Evolutionary conservation across 2,329 filamentous ascomycete genomes (phyloP).

Genomic region (Hymenoscyphus albidus): DNA sequence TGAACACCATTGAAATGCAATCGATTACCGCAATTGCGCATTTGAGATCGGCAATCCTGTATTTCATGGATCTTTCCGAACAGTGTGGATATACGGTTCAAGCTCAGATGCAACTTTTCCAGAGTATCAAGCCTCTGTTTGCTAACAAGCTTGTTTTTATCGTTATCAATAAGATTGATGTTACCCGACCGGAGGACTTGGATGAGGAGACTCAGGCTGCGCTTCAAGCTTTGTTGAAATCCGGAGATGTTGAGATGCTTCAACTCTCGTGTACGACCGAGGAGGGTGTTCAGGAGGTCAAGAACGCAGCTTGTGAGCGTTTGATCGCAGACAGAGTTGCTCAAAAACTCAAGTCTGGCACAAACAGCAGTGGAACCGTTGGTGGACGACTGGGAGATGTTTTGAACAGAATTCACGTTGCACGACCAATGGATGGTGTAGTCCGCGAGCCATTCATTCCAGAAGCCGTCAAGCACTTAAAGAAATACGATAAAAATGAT

Average conservation of each 20-base stretch:
- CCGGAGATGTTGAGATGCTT: slow-evolving; percentile 86
- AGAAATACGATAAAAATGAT: slow-evolving; percentile 88
- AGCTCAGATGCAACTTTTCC: slow-evolving; percentile 91
- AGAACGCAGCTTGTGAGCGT: slow-evolving; percentile 91
- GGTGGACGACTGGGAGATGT: slow-evolving; percentile 85
- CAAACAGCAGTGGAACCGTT: slow-evolving; percentile 68
- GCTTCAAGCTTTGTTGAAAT: slow-evolving; percentile 75
- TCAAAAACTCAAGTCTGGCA: slow-evolving; percentile 93
- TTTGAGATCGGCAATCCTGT: slow-evolving; percentile 88
- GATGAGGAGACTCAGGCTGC: slow-evolving; percentile 73
- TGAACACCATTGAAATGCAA: slow-evolving; percentile 99
- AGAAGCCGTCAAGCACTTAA: slow-evolving; percentile 71
- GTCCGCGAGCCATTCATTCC: slow-evolving; percentile 82
- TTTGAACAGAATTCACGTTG: slow-evolving; percentile 91
- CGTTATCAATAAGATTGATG: slow-evolving; percentile 97
- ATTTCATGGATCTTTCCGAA: slow-evolving; percentile 97
- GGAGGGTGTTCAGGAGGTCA: slow-evolving; percentile 89
- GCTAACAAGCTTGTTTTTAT: slow-evolving; percentile 96
- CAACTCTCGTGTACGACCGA: slow-evolving; percentile 93
- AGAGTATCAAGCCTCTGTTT: slow-evolving; percentile 94
- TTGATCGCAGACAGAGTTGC: slow-evolving; percentile 89
- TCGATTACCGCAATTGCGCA: slow-evolving; percentile 97
- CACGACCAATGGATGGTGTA: slow-evolving; percentile 81
- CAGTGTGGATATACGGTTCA: slow-evolving; percentile 93
- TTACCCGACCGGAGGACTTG: slow-evolving; percentile 81